A percentile compares a stretch with the other conserved stretches of the same genome.
Conservation (phyloP, 257 asterid genomes). For the Nemophila menziesii region DNA sequence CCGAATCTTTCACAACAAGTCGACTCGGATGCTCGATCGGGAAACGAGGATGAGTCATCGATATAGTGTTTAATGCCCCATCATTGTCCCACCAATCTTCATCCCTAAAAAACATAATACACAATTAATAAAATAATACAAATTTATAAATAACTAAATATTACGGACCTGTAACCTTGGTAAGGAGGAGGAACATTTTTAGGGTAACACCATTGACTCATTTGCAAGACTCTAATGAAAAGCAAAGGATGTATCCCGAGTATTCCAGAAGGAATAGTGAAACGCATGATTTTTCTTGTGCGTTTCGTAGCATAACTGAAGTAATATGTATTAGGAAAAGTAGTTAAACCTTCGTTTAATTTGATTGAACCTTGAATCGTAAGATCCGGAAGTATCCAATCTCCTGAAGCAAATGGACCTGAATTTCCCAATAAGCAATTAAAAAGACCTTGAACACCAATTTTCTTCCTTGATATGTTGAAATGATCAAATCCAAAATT, state of each 20-base stretch:
- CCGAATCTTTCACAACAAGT: slow-evolving; percentile 59
- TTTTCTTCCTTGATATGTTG: slow-evolving; percentile 65
- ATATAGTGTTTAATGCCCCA: slow-evolving; percentile 93
- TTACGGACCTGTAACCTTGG: slow-evolving; percentile 76
- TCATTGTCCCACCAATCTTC: slow-evolving; percentile 99
- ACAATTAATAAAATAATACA: not conserved
- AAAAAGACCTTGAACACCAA: slow-evolving; percentile 73
- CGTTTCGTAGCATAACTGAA: slow-evolving; percentile 94
- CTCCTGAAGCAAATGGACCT: slow-evolving; percentile 88
- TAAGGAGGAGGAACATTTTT: slow-evolving; percentile 64
- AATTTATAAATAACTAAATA: not conserved
- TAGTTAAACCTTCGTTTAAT: slow-evolving; percentile 47
- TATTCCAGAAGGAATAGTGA: slow-evolving; percentile 74
- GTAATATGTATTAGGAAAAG: slow-evolving; percentile 76
- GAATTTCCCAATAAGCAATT: slow-evolving; percentile 58
- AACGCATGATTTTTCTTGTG: slow-evolving; percentile 51
- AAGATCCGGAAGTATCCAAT: slow-evolving; percentile 96
- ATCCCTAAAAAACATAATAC: slow-evolving; percentile 38
- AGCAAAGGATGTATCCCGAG: slow-evolving; percentile 74
- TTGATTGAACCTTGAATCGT: slow-evolving; percentile 71
- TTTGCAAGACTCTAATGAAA: slow-evolving; percentile 77
- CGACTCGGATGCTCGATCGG: slow-evolving; percentile 76
- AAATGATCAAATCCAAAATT: slow-evolving; percentile 92
- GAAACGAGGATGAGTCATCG: slow-evolving; percentile 96
- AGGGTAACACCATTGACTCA: slow-evolving; percentile 83